A percentile compares a stretch with the other conserved stretches of the same genome.
Conservation (phyloP, 106 monocot species). For the Dendrobium huoshanense region DNA sequence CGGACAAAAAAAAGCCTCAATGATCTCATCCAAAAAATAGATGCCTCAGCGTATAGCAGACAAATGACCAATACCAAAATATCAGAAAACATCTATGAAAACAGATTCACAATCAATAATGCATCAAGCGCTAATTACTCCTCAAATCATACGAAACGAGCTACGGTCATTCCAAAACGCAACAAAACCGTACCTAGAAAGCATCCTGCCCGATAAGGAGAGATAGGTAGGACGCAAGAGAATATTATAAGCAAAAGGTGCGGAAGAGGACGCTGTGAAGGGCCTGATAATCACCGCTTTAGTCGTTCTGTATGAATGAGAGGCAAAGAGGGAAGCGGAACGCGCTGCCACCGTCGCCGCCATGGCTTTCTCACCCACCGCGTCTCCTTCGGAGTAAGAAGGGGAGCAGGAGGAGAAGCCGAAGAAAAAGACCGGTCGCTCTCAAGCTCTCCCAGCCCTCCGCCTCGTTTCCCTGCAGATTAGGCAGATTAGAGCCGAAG, state of each 20-base stretch:
- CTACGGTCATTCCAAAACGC: neutral
- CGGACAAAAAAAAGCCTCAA: too few species aligned
- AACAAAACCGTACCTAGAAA: neutral
- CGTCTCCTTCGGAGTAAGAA: neutral
- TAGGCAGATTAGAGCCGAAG: too few species aligned
- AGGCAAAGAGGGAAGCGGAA: neutral
- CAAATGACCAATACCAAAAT: too few species aligned
- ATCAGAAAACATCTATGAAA: too few species aligned
- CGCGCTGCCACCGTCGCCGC: neutral
- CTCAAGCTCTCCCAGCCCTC: neutral
- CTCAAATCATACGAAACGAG: neutral
- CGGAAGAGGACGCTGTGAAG: neutral
- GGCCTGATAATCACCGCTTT: neutral
- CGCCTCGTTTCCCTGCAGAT: constrained; percentile 9
- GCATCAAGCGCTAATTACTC: neutral
- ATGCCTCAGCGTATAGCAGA: too few species aligned
- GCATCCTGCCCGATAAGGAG: neutral
- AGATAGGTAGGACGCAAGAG: neutral
- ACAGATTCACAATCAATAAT: too few species aligned
- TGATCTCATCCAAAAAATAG: too few species aligned
- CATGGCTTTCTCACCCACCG: constrained; percentile 1
- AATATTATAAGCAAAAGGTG: neutral
- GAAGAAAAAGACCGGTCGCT: neutral
- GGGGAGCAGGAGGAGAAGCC: neutral
- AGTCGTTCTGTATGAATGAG: neutral